Conservation (phyloP, 768 basidiomycete genomes). For the Boletus rubropictus region DNA sequence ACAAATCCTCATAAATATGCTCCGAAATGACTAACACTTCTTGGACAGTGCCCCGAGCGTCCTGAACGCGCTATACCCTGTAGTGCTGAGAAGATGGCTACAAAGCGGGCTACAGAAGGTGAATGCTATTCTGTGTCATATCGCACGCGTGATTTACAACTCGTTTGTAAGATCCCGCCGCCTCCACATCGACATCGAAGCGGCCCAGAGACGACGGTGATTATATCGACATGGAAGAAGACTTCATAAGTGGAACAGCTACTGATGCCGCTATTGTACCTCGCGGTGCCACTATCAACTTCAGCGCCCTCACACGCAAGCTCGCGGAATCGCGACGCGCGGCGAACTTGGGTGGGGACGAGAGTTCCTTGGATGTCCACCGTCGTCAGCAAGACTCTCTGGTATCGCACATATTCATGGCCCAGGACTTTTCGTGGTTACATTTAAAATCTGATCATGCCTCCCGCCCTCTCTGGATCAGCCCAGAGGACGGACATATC, state of each 20-base stretch:
- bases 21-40: slow-evolving; percentile 6
- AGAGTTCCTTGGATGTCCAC: slow-evolving; percentile 56
- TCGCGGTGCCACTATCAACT: slow-evolving; percentile 76
- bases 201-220: slow-evolving; percentile 48
- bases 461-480: slow-evolving; percentile 94
- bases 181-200: slow-evolving; percentile 31
- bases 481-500: slow-evolving; percentile 85
- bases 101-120: slow-evolving; percentile 41
- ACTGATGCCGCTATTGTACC: slow-evolving; percentile 47
- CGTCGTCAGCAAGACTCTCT: slow-evolving; percentile 69
- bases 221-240: slow-evolving; percentile 53
- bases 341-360: slow-evolving; percentile 34
- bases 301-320: slow-evolving; percentile 77
- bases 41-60: neutral
- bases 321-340: slow-evolving; percentile 57
- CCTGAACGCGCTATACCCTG: neutral
- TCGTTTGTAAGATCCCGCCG: slow-evolving; percentile 16
- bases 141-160: neutral
- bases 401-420: slow-evolving; percentile 77
- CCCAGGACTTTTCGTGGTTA: slow-evolving; percentile 82
- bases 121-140: neutral
- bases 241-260: slow-evolving; percentile 36
- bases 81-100: slow-evolving; percentile 26
- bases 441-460: slow-evolving; percentile 87
- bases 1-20: slow-evolving; percentile 16